These are phyloP conservation scores for Aphanomyces invadans DNA, from an alignment of 352 stramenopile genomes.

Conservation along the genomic window DNA sequence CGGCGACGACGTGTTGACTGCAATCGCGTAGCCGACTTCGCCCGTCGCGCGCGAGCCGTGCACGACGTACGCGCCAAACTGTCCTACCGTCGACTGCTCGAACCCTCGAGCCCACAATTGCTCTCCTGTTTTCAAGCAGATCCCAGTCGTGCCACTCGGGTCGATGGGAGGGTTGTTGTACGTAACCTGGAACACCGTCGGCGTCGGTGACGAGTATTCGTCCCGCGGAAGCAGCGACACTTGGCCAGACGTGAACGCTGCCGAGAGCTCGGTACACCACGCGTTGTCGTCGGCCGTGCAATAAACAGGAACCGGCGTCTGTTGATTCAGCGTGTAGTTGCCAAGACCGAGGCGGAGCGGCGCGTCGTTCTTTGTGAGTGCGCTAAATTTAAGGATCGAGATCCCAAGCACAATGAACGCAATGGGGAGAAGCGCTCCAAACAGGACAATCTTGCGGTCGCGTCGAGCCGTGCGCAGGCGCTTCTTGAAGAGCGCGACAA, in stretches of 20 bases:
- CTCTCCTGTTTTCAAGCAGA: constrained; percentile 39
- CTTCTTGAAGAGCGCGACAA: constrained; percentile 85
- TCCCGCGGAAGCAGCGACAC: background rate
- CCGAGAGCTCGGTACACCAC: background rate
- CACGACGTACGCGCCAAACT: constrained; percentile 50
- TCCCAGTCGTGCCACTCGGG: constrained; percentile 37
- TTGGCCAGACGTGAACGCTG: background rate
- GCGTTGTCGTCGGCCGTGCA: background rate
- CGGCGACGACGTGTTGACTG: constrained; percentile 53
- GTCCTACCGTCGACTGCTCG: constrained; percentile 25
- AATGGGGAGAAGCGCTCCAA: constrained; percentile 61
- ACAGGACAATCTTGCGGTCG: constrained; percentile 87
- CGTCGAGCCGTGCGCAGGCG: constrained; percentile 83
- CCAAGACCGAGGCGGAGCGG: constrained; percentile 33
- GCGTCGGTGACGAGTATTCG: constrained; percentile 29
- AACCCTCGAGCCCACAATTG: constrained; percentile 46
- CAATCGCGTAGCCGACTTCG: constrained; percentile 51
- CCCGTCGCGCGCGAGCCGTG: constrained; percentile 37
- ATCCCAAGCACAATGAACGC: constrained; percentile 78
- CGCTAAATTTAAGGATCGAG: constrained; percentile 54
- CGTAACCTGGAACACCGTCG: constrained; percentile 45
- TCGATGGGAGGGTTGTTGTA: constrained; percentile 47
- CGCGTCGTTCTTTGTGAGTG: constrained; percentile 38
- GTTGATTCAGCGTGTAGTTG: constrained; percentile 28
- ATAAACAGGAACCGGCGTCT: constrained; percentile 36